Evolutionary conservation across 2,329 filamentous ascomycete species (phyloP).

Genomic region (Akanthomyces muscarius): DNA sequence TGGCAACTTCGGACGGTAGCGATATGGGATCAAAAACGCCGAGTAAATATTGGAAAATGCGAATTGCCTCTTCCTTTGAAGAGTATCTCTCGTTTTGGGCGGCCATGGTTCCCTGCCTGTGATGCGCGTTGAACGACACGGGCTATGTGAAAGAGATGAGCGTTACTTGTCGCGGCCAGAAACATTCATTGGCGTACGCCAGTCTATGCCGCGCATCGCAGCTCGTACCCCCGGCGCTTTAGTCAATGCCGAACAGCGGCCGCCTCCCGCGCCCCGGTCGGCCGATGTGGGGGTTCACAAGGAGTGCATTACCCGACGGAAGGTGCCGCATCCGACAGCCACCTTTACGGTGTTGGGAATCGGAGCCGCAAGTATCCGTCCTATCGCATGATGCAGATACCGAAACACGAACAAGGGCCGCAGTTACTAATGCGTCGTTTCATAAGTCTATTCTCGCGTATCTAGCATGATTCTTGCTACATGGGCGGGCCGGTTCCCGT

Average conservation of each 20-base stretch:
- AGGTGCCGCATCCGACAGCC: slow-evolving; percentile 7
- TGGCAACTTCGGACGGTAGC: slow-evolving; percentile 28
- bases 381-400: too few species aligned
- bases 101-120: background rate
- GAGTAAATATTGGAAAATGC: slow-evolving; percentile 25
- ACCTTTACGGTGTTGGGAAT: background rate
- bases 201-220: background rate
- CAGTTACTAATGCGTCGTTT: too few species aligned
- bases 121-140: background rate
- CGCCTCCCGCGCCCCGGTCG: background rate
- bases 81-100: slow-evolving; percentile 19
- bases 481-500: too few species aligned
- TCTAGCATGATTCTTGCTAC: too few species aligned
- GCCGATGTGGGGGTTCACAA: background rate
- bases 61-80: slow-evolving; percentile 25
- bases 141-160: background rate
- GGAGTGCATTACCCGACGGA: slow-evolving; percentile 5
- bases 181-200: background rate
- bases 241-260: background rate
- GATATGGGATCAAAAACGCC: slow-evolving; percentile 27
- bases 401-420: too few species aligned
- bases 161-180: background rate
- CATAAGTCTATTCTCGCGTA: too few species aligned
- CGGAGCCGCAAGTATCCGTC: background rate
- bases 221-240: background rate